Percentiles rank a stretch among this genome's conserved stretches.
Conservation (phyloP, 2,329 filamentous ascomycete species). For the Zymoseptoria tritici region DNA sequence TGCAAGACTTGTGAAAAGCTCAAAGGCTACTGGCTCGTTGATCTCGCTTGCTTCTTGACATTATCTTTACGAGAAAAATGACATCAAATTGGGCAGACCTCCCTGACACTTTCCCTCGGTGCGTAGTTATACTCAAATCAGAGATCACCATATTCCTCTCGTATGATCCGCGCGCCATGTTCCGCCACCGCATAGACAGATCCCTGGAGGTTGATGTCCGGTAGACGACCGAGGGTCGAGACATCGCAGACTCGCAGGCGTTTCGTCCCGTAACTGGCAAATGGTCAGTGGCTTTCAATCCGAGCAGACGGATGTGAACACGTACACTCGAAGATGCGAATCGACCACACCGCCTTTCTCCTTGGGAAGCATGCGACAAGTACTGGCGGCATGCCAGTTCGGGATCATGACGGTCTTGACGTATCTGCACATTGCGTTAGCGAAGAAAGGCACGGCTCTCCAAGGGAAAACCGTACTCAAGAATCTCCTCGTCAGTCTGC, state of each 20-base stretch:
- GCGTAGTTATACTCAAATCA: too few species aligned
- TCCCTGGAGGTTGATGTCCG: constrained; percentile 13
- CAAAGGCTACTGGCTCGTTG: too few species aligned
- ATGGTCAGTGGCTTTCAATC: constrained; percentile 10
- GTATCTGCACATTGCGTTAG: too few species aligned
- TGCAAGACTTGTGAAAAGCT: too few species aligned
- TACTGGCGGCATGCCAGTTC: constrained; percentile 15
- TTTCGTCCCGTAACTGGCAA: constrained; percentile 11
- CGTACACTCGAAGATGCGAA: constrained; percentile 16
- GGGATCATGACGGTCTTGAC: constrained; percentile 9
- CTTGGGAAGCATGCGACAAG: constrained; percentile 17
- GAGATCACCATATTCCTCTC: constrained; percentile 8
- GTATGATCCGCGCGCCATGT: constrained; percentile 9
- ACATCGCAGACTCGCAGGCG: constrained; percentile 22
- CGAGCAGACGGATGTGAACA: background rate
- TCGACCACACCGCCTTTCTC: constrained; percentile 19
- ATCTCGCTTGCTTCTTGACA: too few species aligned
- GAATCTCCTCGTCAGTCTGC: constrained; percentile 11
- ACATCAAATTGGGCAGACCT: too few species aligned
- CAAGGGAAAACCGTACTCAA: constrained; percentile 5
- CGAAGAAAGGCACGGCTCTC: too few species aligned
- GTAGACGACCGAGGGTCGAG: constrained; percentile 9
- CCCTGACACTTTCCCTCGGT: too few species aligned
- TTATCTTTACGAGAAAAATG: too few species aligned
- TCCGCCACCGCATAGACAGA: constrained; percentile 12